phyloP scores from a whole-genome alignment of 352 stramenopile genomes.

The Discostella stelligera region DNA sequence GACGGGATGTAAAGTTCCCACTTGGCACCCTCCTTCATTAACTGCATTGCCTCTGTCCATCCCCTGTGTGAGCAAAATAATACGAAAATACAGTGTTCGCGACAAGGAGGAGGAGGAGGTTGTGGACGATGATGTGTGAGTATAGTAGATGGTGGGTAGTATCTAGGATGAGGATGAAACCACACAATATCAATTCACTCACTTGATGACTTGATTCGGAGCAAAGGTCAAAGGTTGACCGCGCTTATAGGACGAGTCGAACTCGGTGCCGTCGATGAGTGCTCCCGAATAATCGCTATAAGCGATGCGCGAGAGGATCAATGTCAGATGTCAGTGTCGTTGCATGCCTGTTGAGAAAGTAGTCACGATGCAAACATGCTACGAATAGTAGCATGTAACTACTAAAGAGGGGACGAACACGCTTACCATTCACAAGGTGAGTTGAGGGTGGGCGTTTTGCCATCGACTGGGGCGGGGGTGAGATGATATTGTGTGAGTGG shows the following conservation, averaged over 20 bases:
- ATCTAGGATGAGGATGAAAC: too few species aligned
- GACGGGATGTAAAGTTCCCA: conserved; percentile 82
- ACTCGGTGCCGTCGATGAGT: conserved; percentile 91
- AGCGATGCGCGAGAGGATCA: too few species aligned
- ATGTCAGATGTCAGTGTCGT: too few species aligned
- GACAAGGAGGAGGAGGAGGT: too few species aligned
- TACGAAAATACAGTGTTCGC: neutral
- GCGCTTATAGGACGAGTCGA: conserved; percentile 92
- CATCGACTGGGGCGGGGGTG: conserved; percentile 12
- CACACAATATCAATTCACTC: conserved; percentile 3
- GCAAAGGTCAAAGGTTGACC: conserved; percentile 90
- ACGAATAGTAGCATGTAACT: neutral
- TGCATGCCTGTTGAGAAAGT: too few species aligned
- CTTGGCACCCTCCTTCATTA: conserved; percentile 79
- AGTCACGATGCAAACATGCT: neutral
- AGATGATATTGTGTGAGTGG: conserved; percentile 1
- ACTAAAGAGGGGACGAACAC: neutral
- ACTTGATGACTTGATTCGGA: conserved; percentile 86
- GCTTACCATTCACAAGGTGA: conserved; percentile 64
- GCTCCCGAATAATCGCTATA: conserved; percentile 89
- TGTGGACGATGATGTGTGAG: too few species aligned
- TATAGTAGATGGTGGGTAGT: too few species aligned
- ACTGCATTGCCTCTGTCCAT: conserved; percentile 83
- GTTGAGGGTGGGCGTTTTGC: conserved; percentile 54
- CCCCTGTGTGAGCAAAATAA: conserved; percentile 27